Evolutionary conservation across 345 rosid genomes (phyloP).

Genomic region (Linum tenue): DNA sequence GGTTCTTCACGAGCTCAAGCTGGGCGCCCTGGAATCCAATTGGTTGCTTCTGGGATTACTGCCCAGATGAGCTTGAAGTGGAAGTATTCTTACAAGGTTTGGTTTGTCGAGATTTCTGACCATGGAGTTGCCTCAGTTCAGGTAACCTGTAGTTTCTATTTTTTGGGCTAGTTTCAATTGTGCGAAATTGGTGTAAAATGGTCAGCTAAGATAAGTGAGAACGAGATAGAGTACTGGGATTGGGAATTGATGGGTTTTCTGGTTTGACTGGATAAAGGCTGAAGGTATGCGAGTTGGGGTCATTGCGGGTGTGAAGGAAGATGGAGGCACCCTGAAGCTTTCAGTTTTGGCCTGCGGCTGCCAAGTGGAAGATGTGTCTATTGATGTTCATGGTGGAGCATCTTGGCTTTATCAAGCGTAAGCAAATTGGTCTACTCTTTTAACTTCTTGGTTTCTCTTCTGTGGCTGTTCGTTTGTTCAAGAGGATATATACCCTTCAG

Average conservation of each 20-base stretch:
- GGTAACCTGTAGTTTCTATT: conserved; percentile 24
- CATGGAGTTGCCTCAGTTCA: conserved; percentile 50
- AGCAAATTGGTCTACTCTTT: background rate
- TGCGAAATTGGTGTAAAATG: too few relatives aligned
- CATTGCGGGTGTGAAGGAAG: conserved; percentile 26
- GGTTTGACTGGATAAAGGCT: conserved; percentile 37
- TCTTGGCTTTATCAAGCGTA: conserved; percentile 87
- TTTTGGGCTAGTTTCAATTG: background rate
- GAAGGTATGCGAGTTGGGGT: conserved; percentile 45
- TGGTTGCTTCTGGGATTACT: conserved; percentile 49
- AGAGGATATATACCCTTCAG: too few relatives aligned
- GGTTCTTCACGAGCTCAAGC: conserved; percentile 40
- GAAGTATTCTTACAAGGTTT: conserved; percentile 50
- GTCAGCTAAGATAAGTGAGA: background rate
- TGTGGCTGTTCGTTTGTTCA: too few relatives aligned
- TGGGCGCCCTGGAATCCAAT: conserved; percentile 36
- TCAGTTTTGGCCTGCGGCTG: conserved; percentile 35
- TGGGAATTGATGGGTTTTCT: background rate
- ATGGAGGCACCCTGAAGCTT: conserved; percentile 42
- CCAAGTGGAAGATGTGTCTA: conserved; percentile 41
- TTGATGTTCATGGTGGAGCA: conserved; percentile 64
- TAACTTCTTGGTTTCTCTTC: background rate
- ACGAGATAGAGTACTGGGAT: background rate
- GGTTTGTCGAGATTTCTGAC: conserved; percentile 48
- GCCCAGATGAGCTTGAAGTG: conserved; percentile 65